Evolutionary conservation across 768 basidiomycete species (phyloP), one percentile per base, ranked within the genome.

Genomic region (Phylloporus sp.): DNA sequence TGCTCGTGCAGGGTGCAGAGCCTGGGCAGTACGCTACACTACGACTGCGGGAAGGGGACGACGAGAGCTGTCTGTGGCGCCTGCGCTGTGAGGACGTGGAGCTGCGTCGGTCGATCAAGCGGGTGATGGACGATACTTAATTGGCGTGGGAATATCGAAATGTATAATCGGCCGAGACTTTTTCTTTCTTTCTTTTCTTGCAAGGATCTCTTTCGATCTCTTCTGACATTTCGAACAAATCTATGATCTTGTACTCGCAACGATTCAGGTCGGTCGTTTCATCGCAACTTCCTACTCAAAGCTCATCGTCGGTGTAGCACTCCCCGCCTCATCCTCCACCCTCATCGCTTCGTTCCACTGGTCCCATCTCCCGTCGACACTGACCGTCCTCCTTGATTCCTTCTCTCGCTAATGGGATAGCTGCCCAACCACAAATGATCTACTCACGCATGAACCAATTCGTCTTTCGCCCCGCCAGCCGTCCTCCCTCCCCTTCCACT

Each of bases 371-470:
- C 81, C 56, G 69, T 82, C 64, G 81, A 81, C 78, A 80, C 79
- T 43, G 85, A 90, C 75, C 73, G 82, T 54, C 87, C 87, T 62
- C 87, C 87, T 76, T 90, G 84, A 79, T 20, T 34, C 50, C 44
- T 51, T 58, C 47, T 20, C 35, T 38, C 31, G 51, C 64, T 57
- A 39, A 74, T 74, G 76, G 76, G 74, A 77, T 76, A 73, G 67
- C 44, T 62, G 42, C 54, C 42, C 35, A 14, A 46, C 38, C 36
- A 35, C 38, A 17, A 55, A 72, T 74, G 73, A 85, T 85, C 72
- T 73, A 84, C 69, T 70, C 81, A 35, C 76, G 84, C 62, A 86
- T 81, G 71, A 72, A 78, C 54, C 82, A 80, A 22, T 77, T 79
- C 21, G 76, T 85, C 63, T 79, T 86, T 65, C 77, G 79, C 38